Evolutionary conservation across 176 grass and related monocot genomes (phyloP).

Genomic region (Areca catechu): DNA sequence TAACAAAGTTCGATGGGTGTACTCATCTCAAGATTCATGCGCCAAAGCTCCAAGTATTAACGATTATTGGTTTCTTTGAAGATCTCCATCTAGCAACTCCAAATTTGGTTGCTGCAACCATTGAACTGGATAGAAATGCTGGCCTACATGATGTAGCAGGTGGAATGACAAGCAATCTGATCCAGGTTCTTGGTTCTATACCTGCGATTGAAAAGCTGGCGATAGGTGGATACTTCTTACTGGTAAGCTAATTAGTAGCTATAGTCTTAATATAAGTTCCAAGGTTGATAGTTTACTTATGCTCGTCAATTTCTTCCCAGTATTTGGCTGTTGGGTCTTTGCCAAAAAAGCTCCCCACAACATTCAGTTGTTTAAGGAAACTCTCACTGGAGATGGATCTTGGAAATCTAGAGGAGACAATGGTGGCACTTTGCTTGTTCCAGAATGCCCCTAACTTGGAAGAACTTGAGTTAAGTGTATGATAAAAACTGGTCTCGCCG

Average conservation of each 20-base stretch:
- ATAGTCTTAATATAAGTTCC: too few relatives aligned
- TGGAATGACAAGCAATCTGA: slow-evolving; percentile 10
- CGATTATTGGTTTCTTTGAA: slow-evolving; percentile 23
- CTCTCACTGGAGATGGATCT: slow-evolving; percentile 20
- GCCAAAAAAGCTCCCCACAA: neutral
- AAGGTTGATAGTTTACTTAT: too few relatives aligned
- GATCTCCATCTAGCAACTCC: slow-evolving; percentile 29
- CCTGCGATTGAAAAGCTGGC: slow-evolving; percentile 29
- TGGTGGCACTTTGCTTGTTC: slow-evolving; percentile 28
- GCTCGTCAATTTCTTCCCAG: too few relatives aligned
- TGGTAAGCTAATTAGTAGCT: slow-evolving; percentile 17
- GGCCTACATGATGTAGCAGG: too few relatives aligned
- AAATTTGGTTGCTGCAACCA: slow-evolving; percentile 5
- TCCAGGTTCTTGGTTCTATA: slow-evolving; percentile 25
- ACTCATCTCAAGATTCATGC: slow-evolving; percentile 32
- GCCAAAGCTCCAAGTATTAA: slow-evolving; percentile 26
- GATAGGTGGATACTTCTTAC: slow-evolving; percentile 4
- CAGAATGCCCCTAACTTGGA: slow-evolving; percentile 33
- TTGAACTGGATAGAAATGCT: neutral
- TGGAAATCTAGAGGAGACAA: slow-evolving; percentile 16
- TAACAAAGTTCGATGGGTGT: slow-evolving; percentile 8
- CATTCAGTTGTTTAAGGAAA: slow-evolving; percentile 26
- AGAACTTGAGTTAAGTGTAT: slow-evolving; percentile 24
- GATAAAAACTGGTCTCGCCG: neutral
- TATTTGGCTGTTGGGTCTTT: too few relatives aligned